A percentile compares a stretch with the other conserved stretches of the same genome.
Conservation (phyloP, 2,329 filamentous ascomycete genomes). For the Herpotrichia juniperi region DNA sequence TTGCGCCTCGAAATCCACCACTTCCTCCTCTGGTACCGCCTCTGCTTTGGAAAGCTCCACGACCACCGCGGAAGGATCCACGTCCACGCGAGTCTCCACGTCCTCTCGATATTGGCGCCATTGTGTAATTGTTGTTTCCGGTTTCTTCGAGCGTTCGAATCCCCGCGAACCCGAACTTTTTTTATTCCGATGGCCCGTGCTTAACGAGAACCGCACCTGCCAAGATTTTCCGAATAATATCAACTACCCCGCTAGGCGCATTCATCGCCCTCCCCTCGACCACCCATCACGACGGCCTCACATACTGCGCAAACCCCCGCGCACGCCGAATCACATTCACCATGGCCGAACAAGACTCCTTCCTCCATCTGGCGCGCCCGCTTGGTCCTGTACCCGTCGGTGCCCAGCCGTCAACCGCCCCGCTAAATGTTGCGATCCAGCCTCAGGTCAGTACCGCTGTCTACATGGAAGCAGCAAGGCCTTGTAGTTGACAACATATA, state of each 20-base stretch:
- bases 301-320: constrained; percentile 14
- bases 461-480: not conserved
- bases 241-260: constrained; percentile 20
- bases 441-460: constrained; percentile 73
- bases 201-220: constrained; percentile 32
- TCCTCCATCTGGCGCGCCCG: constrained; percentile 93
- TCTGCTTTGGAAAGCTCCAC: constrained; percentile 28
- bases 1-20: constrained; percentile 34
- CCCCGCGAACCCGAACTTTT: constrained; percentile 15
- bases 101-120: constrained; percentile 30
- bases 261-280: constrained; percentile 7
- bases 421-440: constrained; percentile 92
- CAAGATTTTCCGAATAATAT: constrained; percentile 42
- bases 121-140: constrained; percentile 10
- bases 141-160: constrained; percentile 2
- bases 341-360: constrained; percentile 85
- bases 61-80: constrained; percentile 31
- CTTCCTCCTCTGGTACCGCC: constrained; percentile 26
- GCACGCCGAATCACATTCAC: constrained; percentile 48
- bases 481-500: not conserved
- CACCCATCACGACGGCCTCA: constrained; percentile 19
- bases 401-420: constrained; percentile 84
- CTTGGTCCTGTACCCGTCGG: constrained; percentile 81
- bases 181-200: constrained; percentile 33
- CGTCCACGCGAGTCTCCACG: constrained; percentile 32